Base-by-base conservation (phyloP, 495 filamentous ascomycete species). In the Hypoxylon crocopeplum region DNA sequence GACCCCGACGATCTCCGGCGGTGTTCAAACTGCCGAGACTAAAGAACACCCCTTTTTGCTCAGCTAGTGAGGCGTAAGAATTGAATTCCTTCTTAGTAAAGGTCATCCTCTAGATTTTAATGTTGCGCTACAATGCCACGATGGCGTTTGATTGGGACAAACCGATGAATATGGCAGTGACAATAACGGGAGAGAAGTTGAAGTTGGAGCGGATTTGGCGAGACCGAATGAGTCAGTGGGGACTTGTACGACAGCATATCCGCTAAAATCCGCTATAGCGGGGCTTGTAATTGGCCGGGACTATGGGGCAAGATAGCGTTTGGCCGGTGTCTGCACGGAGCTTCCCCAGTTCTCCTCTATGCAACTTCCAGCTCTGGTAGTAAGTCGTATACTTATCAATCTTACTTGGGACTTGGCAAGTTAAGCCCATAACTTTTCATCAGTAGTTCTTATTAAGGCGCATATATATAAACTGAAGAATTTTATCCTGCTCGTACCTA, bases 1-100 rank as follows among this genome's bases (percentile, higher is more conserved):
- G 27, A 48, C 5, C 38, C 54, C 59, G 59, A 57, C 59, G 59
- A 57, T 63, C 42, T 63, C 59, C 59, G 59, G 59, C 48, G 52
- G 59, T n/a, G 32, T 40, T 53, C 40, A 41, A 53, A 48, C 24
- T 63, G 37, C 59, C 59, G 59, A 37, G 2, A n/a, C 15, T 13
- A 34, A 34, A 37, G 19, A 39, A 6, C 7, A 11, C 16, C 15
- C 39, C 40, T 42, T 48, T 21, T 25, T 10, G 10, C n/a, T 29
- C 38, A 45, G 39, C 20, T 17, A 38, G 39, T 45, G 39, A 19
- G 17, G 34, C 0, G 11, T 22, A 37, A 44, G 30, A 24, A 22
- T 32, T 12, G 0, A 36, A 37, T 11, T 46, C 38, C 24, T 30
- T 55, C 8, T 41, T 13, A 8, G 17, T 17, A 33, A 10, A n/a